A percentile compares a stretch with the other conserved stretches of the same genome.
These are phyloP conservation scores for Tribonema minus DNA, from an alignment of 108 stramenopile genomes.

Conservation along the genomic window DNA sequence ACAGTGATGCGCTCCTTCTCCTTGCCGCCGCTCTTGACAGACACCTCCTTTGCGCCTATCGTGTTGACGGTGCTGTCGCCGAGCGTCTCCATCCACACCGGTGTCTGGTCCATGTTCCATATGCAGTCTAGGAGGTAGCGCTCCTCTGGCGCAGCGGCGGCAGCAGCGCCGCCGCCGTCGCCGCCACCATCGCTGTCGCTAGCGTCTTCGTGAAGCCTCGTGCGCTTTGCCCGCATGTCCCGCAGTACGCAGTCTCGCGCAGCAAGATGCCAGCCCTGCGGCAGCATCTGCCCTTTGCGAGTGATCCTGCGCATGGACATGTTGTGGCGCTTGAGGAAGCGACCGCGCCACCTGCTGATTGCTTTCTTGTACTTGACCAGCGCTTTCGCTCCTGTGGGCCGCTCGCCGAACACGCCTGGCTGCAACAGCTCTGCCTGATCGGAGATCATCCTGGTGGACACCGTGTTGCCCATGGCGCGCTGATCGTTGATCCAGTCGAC, in stretches of 20 bases:
- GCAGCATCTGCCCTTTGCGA: slow-evolving; percentile 5
- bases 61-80: neutral
- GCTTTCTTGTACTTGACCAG: no score
- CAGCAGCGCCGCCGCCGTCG: neutral
- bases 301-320: neutral
- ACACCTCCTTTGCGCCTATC: neutral
- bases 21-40: slow-evolving; percentile 1
- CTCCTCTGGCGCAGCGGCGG: neutral
- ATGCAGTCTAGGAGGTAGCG: neutral
- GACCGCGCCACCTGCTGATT: no score
- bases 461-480: no score
- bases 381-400: no score
- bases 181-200: neutral
- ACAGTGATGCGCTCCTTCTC: slow-evolving; percentile 2
- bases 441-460: no score
- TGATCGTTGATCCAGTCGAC: no score
- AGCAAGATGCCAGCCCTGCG: slow-evolving; percentile 1
- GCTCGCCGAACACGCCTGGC: no score
- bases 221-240: neutral
- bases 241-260: no score
- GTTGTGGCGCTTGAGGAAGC: neutral
- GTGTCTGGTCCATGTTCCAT: neutral
- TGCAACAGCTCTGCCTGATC: no score
- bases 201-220: neutral
- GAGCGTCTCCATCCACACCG: neutral